Percentiles rank a stretch among this genome's conserved stretches.
Conservation (phyloP, 192 early-diverging fungal species). For the Phlyctochytrium planicorne region DNA sequence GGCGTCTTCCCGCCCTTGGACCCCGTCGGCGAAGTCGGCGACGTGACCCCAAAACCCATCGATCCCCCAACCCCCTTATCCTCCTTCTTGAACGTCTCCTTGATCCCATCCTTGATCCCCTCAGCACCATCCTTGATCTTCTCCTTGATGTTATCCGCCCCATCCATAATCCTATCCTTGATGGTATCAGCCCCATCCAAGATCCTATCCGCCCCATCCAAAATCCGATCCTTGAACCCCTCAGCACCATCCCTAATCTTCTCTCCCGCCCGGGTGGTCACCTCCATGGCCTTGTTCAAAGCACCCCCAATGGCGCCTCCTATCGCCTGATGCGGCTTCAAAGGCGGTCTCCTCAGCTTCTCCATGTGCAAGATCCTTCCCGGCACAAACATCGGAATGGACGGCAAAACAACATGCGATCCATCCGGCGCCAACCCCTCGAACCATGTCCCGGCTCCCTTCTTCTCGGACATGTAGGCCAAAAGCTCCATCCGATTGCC, state of each 20-base stretch:
- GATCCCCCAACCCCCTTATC: background rate
- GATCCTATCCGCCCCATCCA: conserved; percentile 19
- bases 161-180: conserved; percentile 17
- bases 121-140: conserved; percentile 2
- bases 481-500: background rate
- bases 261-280: conserved; percentile 14
- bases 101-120: background rate
- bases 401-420: background rate
- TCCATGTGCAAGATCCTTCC: conserved; percentile 43
- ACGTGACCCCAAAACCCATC: background rate
- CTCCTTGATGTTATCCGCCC: conserved; percentile 18
- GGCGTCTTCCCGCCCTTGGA: background rate
- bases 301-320: conserved; percentile 11
- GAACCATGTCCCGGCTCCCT: conserved; percentile 9
- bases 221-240: conserved; percentile 19
- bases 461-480: conserved; percentile 2
- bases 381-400: conserved; percentile 29
- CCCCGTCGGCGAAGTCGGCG: background rate
- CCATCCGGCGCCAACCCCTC: conserved; percentile 1
- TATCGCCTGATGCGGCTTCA: conserved; percentile 18
- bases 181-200: conserved; percentile 18
- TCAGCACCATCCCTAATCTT: conserved; percentile 18
- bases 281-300: conserved; percentile 1
- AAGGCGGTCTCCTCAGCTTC: conserved; percentile 32
- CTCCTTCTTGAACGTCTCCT: no score